These are phyloP conservation scores for Dorcoceras hygrometricum DNA, from an alignment of 257 asterid genomes.

Conservation along the genomic window DNA sequence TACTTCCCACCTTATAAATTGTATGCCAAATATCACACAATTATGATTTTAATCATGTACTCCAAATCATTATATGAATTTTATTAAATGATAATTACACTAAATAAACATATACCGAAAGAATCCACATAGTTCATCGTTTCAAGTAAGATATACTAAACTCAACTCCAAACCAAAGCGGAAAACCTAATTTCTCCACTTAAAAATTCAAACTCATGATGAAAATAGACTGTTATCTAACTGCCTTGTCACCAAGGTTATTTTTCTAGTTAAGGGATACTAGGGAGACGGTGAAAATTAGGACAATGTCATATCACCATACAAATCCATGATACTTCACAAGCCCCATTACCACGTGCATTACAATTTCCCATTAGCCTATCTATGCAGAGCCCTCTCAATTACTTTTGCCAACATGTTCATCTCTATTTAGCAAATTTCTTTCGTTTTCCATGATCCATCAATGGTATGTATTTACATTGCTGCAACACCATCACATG, in stretches of 20 bases:
- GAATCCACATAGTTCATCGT: not conserved
- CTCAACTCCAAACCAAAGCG: conserved; percentile 26
- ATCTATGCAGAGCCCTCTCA: conserved; percentile 23
- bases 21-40: conserved; percentile 14
- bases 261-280: conserved; percentile 26
- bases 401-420: conserved; percentile 38
- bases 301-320: conserved; percentile 51
- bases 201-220: conserved; percentile 30
- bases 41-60: too few relatives aligned
- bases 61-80: too few relatives aligned
- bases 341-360: conserved; percentile 31
- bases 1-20: conserved; percentile 28
- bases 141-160: conserved; percentile 31
- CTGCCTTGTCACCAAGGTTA: not conserved
- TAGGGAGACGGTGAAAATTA: conserved; percentile 35
- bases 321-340: conserved; percentile 26
- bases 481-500: conserved; percentile 36
- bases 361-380: conserved; percentile 31
- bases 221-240: conserved; percentile 31
- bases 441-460: conserved; percentile 23
- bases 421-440: conserved; percentile 32
- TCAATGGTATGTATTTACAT: conserved; percentile 27
- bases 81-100: too few relatives aligned
- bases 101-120: too few relatives aligned
- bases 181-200: conserved; percentile 35